Conservation (phyloP, 2,329 filamentous ascomycete species). For the Aspergillus pseudoviridinutans region DNA sequence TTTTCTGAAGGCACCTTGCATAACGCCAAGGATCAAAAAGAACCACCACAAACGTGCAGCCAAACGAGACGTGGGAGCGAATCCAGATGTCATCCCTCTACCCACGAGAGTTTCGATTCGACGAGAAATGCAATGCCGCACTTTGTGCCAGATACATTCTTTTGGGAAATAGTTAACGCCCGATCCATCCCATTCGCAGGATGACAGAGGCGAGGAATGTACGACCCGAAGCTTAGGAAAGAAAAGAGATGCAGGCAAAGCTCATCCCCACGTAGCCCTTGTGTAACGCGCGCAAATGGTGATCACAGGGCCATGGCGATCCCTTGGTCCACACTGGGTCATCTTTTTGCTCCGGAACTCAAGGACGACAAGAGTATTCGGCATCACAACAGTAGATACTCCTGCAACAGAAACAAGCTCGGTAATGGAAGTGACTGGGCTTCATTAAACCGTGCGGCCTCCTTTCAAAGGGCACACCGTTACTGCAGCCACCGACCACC, state of each 20-base stretch:
- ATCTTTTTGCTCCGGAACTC: background rate
- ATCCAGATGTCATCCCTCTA: background rate
- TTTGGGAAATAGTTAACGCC: background rate
- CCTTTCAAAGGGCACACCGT: background rate
- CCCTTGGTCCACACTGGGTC: background rate
- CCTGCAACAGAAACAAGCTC: background rate
- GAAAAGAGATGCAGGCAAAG: background rate
- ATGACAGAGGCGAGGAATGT: background rate
- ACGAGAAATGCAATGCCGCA: background rate
- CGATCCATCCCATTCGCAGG: background rate
- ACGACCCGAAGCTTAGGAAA: background rate
- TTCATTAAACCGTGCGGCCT: background rate
- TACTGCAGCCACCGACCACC: background rate
- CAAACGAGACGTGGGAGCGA: background rate
- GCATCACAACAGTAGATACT: background rate
- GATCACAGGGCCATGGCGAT: background rate
- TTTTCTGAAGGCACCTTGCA: slow-evolving; percentile 3
- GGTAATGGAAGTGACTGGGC: background rate
- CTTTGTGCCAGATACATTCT: background rate
- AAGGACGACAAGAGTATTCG: background rate
- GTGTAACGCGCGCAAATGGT: background rate
- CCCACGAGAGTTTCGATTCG: background rate
- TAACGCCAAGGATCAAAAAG: background rate
- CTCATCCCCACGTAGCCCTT: background rate
- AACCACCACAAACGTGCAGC: background rate